Evolutionary conservation across 257 asterid genomes (phyloP).

Genomic region (Ligustrum vulgare): DNA sequence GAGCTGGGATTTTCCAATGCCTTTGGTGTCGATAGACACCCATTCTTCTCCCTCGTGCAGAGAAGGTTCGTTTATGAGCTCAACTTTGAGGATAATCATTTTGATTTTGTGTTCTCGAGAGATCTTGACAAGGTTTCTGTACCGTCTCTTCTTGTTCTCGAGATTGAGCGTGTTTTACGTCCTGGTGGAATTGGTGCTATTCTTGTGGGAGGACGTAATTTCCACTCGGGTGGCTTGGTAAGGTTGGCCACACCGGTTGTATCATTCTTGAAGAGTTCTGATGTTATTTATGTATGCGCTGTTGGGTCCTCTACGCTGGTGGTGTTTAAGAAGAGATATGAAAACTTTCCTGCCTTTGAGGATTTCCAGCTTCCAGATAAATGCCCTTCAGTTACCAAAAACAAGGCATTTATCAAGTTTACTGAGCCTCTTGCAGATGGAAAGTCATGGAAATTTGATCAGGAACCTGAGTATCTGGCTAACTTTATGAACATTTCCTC

Average conservation of each 20-base stretch:
- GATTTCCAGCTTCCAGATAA: constrained; percentile 50
- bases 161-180: constrained; percentile 81
- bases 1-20: constrained; percentile 61
- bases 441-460: not conserved
- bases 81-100: constrained; percentile 48
- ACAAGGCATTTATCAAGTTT: constrained; percentile 54
- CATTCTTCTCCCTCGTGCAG: constrained; percentile 67
- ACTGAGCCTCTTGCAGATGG: constrained; percentile 55
- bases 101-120: constrained; percentile 74
- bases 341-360: constrained; percentile 43
- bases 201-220: constrained; percentile 50
- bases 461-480: constrained; percentile 54
- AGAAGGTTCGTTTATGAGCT: constrained; percentile 76
- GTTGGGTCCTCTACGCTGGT: constrained; percentile 51
- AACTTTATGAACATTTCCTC: constrained; percentile 67
- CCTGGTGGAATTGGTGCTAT: constrained; percentile 81
- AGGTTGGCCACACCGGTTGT: constrained; percentile 34
- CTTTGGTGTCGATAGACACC: constrained; percentile 61
- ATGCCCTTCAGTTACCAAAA: constrained; percentile 63
- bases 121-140: constrained; percentile 70
- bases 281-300: constrained; percentile 52
- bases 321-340: constrained; percentile 62
- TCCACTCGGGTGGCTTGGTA: constrained; percentile 49
- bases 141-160: constrained; percentile 70
- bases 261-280: constrained; percentile 61